Base-by-base conservation (phyloP, 331 rosid genomes). In the Prunus yedoensis region DNA sequence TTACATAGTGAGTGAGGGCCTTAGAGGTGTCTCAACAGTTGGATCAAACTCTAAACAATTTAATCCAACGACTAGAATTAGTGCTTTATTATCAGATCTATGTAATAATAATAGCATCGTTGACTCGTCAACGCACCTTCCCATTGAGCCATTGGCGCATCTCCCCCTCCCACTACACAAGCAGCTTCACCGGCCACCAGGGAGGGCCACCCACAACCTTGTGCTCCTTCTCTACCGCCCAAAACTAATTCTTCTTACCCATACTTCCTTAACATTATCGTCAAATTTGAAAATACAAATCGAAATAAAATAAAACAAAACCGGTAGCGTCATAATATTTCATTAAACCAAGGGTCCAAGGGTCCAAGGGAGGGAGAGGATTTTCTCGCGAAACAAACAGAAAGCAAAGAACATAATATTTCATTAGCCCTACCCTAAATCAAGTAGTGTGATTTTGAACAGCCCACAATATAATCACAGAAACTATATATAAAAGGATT, bases 361-460 rank as follows among this genome's bases (percentile, higher is more conserved):
- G 23, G 69, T 7, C 21, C 49, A n/a, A 3, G 9, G 20, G 21
- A 27, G 38, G 38, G 38, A 32, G 58, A 63, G 11, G 8, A 64
- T 49, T 51, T 75, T 51, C 72, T 12, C 63, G 15, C 23, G 64
- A 76, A 56, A 45, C 71, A 58, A 32, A 38, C 64, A 60, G 23
- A 41, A 41, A 52, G 1, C 1, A 50, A 16, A 49, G 20, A 13
- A 14, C 4, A 45, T 45, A 23, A 25, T 25, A 25, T 25, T 25
- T 25, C 27, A 25, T 25, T 25, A 25, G 27, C 27, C 27, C 27
- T 25, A 25, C 27, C 27, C 27, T 25, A 25, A 25, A 25, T 25
- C 9, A 6, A 7, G 20, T 3, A 10, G 57, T 25, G 12, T 53
- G 50, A 0, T 17, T 6, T 30, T 61, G 41, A 50, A 6, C 12